Conservation (phyloP, 306 rosid species). For the Alnus glutinosa region DNA sequence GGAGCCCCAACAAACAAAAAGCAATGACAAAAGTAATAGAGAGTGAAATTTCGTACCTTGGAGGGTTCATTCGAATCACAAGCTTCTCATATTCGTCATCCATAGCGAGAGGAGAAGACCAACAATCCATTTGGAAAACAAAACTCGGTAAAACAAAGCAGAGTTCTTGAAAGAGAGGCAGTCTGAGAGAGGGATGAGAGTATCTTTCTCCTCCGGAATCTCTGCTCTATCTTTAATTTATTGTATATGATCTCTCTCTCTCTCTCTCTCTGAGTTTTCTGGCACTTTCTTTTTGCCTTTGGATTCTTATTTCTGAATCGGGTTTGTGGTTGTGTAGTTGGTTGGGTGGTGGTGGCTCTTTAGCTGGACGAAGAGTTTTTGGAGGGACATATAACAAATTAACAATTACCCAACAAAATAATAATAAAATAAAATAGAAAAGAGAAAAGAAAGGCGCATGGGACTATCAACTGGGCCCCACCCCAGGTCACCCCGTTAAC, state of each 20-base stretch:
- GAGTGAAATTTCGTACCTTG: conserved; percentile 49
- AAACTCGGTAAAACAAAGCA: conserved; percentile 13
- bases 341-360: conserved; percentile 54
- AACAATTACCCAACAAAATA: not conserved
- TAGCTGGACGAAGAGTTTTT: conserved; percentile 49
- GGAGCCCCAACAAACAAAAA: not conserved
- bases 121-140: conserved; percentile 60
- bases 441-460: not conserved
- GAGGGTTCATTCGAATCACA: conserved; percentile 84
- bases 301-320: conserved; percentile 17
- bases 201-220: conserved; percentile 14
- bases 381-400: conserved; percentile 30
- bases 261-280: conserved; percentile 23
- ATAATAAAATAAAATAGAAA: not conserved
- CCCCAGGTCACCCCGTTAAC: not conserved
- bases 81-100: conserved; percentile 89
- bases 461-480: conserved; percentile 14
- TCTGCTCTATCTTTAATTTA: not conserved
- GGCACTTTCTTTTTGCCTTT: conserved; percentile 36
- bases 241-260: not conserved
- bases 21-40: not conserved
- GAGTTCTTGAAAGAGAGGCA: not conserved
- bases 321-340: conserved; percentile 31
- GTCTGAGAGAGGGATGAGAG: not conserved
- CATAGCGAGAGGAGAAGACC: conserved; percentile 57